These are phyloP conservation scores for Fusarium floridanum DNA, from an alignment of 2,329 filamentous ascomycete genomes.

Conservation along the genomic window DNA sequence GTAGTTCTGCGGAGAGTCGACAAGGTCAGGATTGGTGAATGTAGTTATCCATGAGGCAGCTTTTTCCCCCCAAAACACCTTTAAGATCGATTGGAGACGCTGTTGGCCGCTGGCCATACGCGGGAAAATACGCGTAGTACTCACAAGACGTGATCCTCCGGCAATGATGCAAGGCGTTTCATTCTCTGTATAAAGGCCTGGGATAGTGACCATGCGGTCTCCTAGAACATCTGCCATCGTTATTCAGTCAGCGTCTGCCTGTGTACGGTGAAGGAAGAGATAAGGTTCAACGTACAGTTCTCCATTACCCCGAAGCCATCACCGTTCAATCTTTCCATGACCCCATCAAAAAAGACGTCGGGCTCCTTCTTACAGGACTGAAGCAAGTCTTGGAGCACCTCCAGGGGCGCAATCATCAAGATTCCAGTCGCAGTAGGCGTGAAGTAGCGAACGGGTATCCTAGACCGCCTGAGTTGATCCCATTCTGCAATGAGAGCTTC, in stretches of 20 bases:
- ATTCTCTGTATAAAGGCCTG: background rate
- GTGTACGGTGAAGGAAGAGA: background rate
- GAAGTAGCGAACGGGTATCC: background rate
- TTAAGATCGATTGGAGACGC: background rate
- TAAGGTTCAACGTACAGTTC: background rate
- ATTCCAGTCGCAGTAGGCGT: background rate
- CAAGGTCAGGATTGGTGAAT: background rate
- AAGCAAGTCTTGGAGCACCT: background rate
- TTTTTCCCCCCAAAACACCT: background rate
- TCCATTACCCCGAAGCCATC: background rate
- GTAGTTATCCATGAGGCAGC: background rate
- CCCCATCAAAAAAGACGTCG: background rate
- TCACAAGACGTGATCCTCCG: background rate
- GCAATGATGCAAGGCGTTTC: background rate
- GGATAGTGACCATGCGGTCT: background rate
- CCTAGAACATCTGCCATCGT: background rate
- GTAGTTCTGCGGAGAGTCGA: background rate
- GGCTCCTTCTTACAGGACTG: background rate
- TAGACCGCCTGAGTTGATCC: background rate
- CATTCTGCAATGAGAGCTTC: background rate
- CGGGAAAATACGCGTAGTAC: background rate
- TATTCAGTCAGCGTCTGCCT: background rate
- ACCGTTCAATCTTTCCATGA: background rate
- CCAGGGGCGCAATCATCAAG: background rate
- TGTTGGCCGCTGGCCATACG: background rate